Conservation (phyloP, 106 monocot species). For the Hemerocallis citrina region DNA sequence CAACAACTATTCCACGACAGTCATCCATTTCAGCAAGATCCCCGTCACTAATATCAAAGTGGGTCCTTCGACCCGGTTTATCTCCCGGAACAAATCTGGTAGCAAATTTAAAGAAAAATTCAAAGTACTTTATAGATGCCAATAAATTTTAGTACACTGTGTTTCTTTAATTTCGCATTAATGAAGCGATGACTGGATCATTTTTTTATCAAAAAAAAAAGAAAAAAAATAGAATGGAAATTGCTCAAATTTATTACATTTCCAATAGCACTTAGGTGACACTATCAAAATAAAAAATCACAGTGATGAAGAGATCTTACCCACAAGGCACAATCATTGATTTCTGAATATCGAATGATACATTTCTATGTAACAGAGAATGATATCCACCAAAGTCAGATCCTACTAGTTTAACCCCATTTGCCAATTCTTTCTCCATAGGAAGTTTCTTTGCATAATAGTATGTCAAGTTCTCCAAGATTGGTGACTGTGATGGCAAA, state of each 20-base stretch:
- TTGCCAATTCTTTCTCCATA: constrained; percentile 17
- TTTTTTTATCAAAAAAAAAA: no score
- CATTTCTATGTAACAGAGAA: constrained; percentile 44
- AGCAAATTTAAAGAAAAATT: no score
- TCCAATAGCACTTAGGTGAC: not conserved
- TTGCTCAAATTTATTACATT: no score
- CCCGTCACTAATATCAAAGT: constrained; percentile 67
- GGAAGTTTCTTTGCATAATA: constrained; percentile 6
- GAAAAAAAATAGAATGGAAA: no score
- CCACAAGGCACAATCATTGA: constrained; percentile 67
- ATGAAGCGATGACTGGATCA: no score
- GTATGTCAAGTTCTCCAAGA: constrained; percentile 50
- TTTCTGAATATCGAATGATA: constrained; percentile 47
- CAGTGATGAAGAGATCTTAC: not conserved
- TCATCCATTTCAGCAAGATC: constrained; percentile 87
- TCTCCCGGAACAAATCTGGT: constrained; percentile 77
- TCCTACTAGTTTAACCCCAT: constrained; percentile 25
- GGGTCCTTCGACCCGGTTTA: constrained; percentile 58
- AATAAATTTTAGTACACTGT: no score
- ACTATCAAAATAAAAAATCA: not conserved
- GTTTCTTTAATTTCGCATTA: no score
- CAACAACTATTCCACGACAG: constrained; percentile 79
- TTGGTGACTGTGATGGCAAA: constrained; percentile 54
- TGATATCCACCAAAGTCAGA: constrained; percentile 64
- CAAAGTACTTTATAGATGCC: no score